Base-by-base conservation (phyloP, 805 yeast genomes). In the Sugiyamaella chiloensis region DNA sequence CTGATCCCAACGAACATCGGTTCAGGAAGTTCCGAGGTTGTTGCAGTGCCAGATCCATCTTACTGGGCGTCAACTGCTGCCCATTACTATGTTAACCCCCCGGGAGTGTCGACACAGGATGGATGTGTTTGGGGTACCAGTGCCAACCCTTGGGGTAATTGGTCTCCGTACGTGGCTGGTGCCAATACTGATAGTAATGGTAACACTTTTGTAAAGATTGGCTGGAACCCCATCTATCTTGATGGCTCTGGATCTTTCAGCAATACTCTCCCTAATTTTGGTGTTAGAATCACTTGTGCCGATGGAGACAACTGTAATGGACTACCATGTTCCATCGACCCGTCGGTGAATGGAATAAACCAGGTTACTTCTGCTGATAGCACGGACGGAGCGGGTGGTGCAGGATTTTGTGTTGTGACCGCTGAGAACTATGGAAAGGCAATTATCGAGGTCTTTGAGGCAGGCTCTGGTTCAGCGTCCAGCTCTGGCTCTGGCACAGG, bases 131-230 rank as follows among this genome's bases (percentile, higher is more conserved):
- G 96, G 96, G 96, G 96, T 3, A 67, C 83, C 14, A 73, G 73
- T 24, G 66, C 71, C 42, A 70, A 84, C 51, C 83, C 93, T 14
- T 71, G 72, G 55, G 96, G 96, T 50, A 88, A 88, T 75, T 89
- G 96, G 96, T 69, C 96, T 12, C 96, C 96, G 23, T 88, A 87
- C 58, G 96, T 89, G 54, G 95, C 93, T 12, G 96, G 96, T 54
- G 87, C 90, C 52, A 88, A 88, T 71, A 79, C 79, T 73, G 95
- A 87, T 64, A 67, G 65, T 52, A 67, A 61, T 50, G 83, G 87
- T 26, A 77, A 78, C 63, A 88, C 96, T 2, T 88, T 56, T 63
- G 87, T 86, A 55, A 89, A 87, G 68, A 78, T 88, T 63, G 96
- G 91, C 40, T 87, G 95, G 95, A 88, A 88, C 66, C 96, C 96